Conservation (phyloP, 345 rosid species). For the Gossypium anomalum region DNA sequence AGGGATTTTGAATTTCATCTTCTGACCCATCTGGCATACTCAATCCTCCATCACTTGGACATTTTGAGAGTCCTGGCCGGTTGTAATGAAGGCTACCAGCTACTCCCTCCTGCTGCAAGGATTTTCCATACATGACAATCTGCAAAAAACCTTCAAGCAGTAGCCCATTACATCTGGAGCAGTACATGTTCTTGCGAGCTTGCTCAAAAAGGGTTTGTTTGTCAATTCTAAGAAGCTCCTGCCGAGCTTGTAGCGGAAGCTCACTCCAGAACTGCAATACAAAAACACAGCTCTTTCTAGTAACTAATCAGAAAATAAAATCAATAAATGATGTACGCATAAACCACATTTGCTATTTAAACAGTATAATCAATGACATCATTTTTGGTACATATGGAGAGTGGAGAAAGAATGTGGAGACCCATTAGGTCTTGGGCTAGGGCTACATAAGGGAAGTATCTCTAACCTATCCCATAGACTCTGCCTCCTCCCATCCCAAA, state of each 20-base stretch:
- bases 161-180: slow-evolving; percentile 93
- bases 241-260: slow-evolving; percentile 52
- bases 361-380: neutral
- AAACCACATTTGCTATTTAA: neutral
- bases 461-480: neutral
- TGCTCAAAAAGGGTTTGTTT: slow-evolving; percentile 86
- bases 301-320: slow-evolving; percentile 6
- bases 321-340: neutral
- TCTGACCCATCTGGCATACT: slow-evolving; percentile 35
- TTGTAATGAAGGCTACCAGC: slow-evolving; percentile 36
- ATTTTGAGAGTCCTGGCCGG: slow-evolving; percentile 34
- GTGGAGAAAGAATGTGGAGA: neutral
- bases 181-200: slow-evolving; percentile 95
- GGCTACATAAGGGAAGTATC: neutral
- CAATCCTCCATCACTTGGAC: slow-evolving; percentile 34
- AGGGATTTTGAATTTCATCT: slow-evolving; percentile 70
- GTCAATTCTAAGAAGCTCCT: slow-evolving; percentile 73
- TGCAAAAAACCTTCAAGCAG: slow-evolving; percentile 79
- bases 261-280: slow-evolving; percentile 78
- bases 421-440: neutral
- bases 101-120: slow-evolving; percentile 57
- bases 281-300: slow-evolving; percentile 17
- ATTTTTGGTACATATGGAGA: neutral
- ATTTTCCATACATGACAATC: slow-evolving; percentile 74
- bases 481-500: neutral